Evolutionary conservation across 1,284 basidiomycete genomes (phyloP).

Genomic region (Abortiporus biennis): DNA sequence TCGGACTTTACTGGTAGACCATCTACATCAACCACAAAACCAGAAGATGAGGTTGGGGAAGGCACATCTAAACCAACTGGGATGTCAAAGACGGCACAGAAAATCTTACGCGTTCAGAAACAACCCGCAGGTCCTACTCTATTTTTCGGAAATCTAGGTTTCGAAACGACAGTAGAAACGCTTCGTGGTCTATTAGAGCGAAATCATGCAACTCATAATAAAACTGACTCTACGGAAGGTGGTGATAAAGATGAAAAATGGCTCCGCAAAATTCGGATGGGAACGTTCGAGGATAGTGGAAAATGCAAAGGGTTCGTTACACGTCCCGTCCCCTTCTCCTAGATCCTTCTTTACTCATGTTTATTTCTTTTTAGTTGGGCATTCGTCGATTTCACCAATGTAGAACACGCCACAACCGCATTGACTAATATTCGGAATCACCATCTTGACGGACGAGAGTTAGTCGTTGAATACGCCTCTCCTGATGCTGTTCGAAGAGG

Average conservation of each 20-base stretch:
- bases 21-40: conserved; percentile 23
- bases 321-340: neutral
- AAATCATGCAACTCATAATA: conserved; percentile 35
- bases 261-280: conserved; percentile 87
- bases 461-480: conserved; percentile 87
- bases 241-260: conserved; percentile 41
- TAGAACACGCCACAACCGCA: conserved; percentile 75
- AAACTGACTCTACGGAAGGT: conserved; percentile 10
- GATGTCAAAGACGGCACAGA: conserved; percentile 75
- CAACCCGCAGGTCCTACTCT: conserved; percentile 80
- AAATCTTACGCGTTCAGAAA: conserved; percentile 77
- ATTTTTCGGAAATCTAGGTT: conserved; percentile 87
- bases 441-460: conserved; percentile 74
- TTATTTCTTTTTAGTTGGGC: conserved; percentile 56
- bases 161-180: conserved; percentile 76
- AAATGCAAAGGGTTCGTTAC: conserved; percentile 85
- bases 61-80: conserved; percentile 15
- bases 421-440: conserved; percentile 85
- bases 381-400: conserved; percentile 87
- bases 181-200: conserved; percentile 71
- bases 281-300: conserved; percentile 93
- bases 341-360: neutral
- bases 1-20: conserved; percentile 70
- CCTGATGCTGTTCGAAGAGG: conserved; percentile 78
- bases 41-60: conserved; percentile 24